Base-by-base conservation (phyloP, 2,329 filamentous ascomycete species). In the Aureobasidium namibiae region DNA sequence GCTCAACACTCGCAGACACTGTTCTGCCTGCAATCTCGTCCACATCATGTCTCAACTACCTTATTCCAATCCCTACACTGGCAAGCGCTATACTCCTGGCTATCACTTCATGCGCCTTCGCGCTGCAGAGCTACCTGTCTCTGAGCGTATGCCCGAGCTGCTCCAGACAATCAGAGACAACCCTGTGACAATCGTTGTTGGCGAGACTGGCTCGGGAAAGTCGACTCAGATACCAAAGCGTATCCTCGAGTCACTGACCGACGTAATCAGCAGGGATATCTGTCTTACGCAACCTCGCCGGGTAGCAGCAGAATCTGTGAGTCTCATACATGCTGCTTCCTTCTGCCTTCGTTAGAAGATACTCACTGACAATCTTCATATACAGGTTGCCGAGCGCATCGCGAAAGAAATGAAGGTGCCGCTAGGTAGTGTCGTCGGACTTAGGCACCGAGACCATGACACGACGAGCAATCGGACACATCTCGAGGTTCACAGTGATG, bases 401-500 rank as follows among this genome's bases (percentile, higher is more conserved):
- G 45, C 45, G 10, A 23, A 33, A 26, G 45, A 49, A 13, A 31
- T 49, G 45, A 26, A 49, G 7, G 45, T 49, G 11, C 10, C 10
- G 8, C n/a, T 49, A n/a, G 45, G 45, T 14, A 18, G 9, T 34
- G 10, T 49, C n/a, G 45, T 49, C 10, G 45, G 45, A 13, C 26
- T 49, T 4, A 49, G 31, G 21, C 24, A 49, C 16, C 26, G 49
- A 2, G 33, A 41, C 14, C 23, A 21, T 14, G 33, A 53, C 49
- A 21, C 21, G 33, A 53, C 34, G 8, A 31, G 29, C 29, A 10
- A 31, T 39, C 18, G 18, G 16, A 21, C 26, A 39, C 46, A 26
- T 23, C 36, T 60, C 18, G 46, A 53, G n/a, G 38, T 60, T 23
- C 13, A 53, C 21, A 54, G 48, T 13, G 57, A 60, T 33, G 49